Evolutionary conservation across 805 yeast genomes (phyloP).

Genomic region (Metschnikowia peoriensis): DNA sequence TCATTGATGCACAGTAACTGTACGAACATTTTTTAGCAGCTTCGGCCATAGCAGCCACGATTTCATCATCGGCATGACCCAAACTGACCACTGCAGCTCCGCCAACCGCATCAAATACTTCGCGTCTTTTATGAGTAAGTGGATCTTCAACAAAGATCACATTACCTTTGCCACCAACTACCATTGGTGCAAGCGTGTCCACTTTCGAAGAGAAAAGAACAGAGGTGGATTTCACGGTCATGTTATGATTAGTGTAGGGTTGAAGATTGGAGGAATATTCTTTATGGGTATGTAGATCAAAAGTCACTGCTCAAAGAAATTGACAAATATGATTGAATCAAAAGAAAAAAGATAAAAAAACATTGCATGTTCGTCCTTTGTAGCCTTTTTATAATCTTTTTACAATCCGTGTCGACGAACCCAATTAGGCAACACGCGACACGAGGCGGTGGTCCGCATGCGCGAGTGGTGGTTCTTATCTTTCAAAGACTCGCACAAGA

Average conservation of each 20-base stretch:
- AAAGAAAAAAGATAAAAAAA: too few relatives aligned
- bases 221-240: slow-evolving; percentile 15
- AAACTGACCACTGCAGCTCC: slow-evolving; percentile 18
- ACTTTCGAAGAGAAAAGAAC: slow-evolving; percentile 16
- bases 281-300: neutral
- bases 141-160: slow-evolving; percentile 14
- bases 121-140: slow-evolving; percentile 10
- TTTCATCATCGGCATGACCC: slow-evolving; percentile 19
- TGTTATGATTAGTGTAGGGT: neutral
- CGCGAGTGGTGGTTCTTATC: neutral
- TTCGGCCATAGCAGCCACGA: slow-evolving; percentile 13
- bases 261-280: neutral
- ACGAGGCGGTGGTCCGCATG: neutral
- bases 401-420: neutral
- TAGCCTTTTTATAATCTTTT: too few relatives aligned
- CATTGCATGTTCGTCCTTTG: neutral
- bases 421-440: neutral
- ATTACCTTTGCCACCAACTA: slow-evolving; percentile 18
- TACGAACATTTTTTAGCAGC: slow-evolving; percentile 15
- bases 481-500: neutral
- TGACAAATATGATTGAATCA: too few relatives aligned
- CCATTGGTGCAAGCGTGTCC: slow-evolving; percentile 16
- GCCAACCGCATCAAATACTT: slow-evolving; percentile 18
- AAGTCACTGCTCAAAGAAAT: neutral
- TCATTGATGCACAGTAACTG: slow-evolving; percentile 16